Evolutionary conservation across 352 stramenopile species (phyloP).

Genomic region (Phytopythium litorale): DNA sequence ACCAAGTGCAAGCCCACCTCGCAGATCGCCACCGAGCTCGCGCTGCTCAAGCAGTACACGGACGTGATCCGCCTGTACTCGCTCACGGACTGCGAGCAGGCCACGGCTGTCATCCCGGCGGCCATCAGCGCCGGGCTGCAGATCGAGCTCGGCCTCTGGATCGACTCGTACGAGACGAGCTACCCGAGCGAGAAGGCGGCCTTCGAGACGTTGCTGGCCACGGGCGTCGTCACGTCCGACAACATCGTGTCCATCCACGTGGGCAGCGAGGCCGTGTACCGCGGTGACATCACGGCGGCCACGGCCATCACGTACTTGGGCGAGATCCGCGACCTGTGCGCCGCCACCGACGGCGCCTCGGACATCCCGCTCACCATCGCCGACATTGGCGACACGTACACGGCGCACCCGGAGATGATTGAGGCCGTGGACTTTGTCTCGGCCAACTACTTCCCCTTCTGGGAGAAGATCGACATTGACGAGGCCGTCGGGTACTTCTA

Average conservation of each 20-base stretch:
- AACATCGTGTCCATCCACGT: slow-evolving; percentile 59
- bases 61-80: slow-evolving; percentile 49
- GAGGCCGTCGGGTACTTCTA: slow-evolving; percentile 39
- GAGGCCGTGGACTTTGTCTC: slow-evolving; percentile 58
- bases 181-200: slow-evolving; percentile 38
- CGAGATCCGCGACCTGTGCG: slow-evolving; percentile 46
- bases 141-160: slow-evolving; percentile 54
- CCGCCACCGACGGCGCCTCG: slow-evolving; percentile 17
- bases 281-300: slow-evolving; percentile 37
- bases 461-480: slow-evolving; percentile 40
- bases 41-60: slow-evolving; percentile 38
- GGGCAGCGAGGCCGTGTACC: slow-evolving; percentile 67
- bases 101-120: slow-evolving; percentile 26
- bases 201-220: slow-evolving; percentile 40
- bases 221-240: slow-evolving; percentile 27
- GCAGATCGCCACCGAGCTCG: slow-evolving; percentile 46
- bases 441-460: slow-evolving; percentile 70
- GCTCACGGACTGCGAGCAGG: slow-evolving; percentile 50
- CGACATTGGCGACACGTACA: slow-evolving; percentile 56
- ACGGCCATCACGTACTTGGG: slow-evolving; percentile 47
- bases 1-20: slow-evolving; percentile 53
- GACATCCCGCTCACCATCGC: slow-evolving; percentile 57
- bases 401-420: slow-evolving; percentile 45
- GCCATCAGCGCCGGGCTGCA: slow-evolving; percentile 39
- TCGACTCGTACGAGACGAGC: slow-evolving; percentile 30